Percentiles rank a stretch among this genome's conserved stretches.
Conservation (phyloP, 2,329 filamentous ascomycete species). For the Alternaria sp. region DNA sequence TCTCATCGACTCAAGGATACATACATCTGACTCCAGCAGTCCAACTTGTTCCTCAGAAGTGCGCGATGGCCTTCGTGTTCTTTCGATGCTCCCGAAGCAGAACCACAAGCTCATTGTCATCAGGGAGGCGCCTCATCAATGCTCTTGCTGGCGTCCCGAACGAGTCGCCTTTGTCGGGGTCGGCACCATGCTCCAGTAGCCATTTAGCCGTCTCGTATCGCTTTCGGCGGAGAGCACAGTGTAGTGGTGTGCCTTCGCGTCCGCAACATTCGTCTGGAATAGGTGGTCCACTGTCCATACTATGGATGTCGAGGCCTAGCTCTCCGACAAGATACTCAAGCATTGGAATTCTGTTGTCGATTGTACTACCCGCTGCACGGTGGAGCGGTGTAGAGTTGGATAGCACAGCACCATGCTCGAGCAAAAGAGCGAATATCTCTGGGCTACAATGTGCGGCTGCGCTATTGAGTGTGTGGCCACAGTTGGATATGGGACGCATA, state of each 20-base stretch:
- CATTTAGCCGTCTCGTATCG: constrained; percentile 13
- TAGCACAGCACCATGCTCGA: not conserved
- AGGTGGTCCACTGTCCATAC: not conserved
- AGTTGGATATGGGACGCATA: not conserved
- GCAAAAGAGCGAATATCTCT: not conserved
- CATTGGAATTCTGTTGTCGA: constrained; percentile 7
- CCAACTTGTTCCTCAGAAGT: not conserved
- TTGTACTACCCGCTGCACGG: not conserved
- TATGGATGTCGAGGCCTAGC: constrained; percentile 7
- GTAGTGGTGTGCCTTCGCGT: not conserved
- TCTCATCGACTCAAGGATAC: not conserved
- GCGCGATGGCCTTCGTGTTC: not conserved
- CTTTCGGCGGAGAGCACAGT: constrained; percentile 8
- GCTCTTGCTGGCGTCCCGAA: not conserved
- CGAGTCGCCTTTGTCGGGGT: constrained; percentile 7
- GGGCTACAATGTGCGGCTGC: not conserved
- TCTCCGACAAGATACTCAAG: constrained; percentile 11
- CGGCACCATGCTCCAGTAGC: constrained; percentile 15
- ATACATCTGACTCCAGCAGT: not conserved
- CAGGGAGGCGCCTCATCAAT: not conserved
- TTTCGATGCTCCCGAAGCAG: not conserved
- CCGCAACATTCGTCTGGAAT: not conserved
- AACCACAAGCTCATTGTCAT: not conserved
- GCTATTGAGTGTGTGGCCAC: not conserved
- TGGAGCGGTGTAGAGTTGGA: not conserved